Conservation (phyloP, 257 asterid genomes). For the Salvia rosmarinus region DNA sequence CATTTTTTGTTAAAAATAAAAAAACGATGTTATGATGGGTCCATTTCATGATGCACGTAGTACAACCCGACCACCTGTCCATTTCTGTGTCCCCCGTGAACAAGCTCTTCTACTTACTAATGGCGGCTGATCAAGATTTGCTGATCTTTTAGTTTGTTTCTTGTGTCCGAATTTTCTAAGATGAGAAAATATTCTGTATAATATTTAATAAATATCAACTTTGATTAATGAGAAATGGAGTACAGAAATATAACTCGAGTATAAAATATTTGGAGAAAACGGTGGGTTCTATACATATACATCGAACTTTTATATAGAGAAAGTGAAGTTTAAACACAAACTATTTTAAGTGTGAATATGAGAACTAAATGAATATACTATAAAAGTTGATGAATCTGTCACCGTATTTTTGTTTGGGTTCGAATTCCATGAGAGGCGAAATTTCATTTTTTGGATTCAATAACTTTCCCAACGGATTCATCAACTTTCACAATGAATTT, state of each 20-base stretch:
- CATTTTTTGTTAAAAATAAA: not conserved
- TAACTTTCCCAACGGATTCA: no score
- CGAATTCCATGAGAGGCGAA: no score
- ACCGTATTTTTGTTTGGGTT: no score
- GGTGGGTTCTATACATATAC: not conserved
- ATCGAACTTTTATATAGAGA: not conserved
- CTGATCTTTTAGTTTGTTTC: not conserved
- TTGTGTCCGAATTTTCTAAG: conserved; percentile 10
- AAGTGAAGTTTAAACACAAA: no score
- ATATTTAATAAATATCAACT: not conserved
- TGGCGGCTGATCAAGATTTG: conserved; percentile 31
- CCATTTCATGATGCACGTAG: conserved; percentile 31
- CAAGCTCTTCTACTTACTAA: not conserved
- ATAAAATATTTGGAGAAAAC: not conserved
- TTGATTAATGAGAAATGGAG: no score
- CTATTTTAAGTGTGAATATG: no score
- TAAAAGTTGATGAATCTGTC: no score
- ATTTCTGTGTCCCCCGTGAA: conserved; percentile 33
- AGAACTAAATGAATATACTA: no score
- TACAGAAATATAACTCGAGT: not conserved
- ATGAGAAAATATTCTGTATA: not conserved
- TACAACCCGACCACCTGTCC: conserved; percentile 48
- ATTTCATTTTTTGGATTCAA: no score
- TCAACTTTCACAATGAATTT: no score
- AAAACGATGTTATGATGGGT: conserved; percentile 19